Base-by-base conservation (phyloP, 441 rosid species). In the Erodium moschatum region DNA sequence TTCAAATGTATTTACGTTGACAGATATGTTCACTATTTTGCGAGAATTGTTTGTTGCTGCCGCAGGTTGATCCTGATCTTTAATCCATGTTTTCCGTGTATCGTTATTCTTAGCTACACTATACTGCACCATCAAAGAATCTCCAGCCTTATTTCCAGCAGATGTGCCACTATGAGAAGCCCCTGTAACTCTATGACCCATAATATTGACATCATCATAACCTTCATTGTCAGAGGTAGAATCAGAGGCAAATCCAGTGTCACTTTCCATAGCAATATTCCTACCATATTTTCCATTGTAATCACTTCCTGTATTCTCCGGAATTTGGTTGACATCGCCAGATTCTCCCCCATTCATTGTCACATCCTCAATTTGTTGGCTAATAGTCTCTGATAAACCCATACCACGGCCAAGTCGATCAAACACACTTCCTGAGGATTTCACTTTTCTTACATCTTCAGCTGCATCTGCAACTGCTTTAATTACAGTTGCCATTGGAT, bases 401-500 rank as follows among this genome's bases (percentile, higher is more conserved):
- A 77, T 71, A 48, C 83, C 80, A 71, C 79, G 85, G 72, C 96
- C 83, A 67, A 94, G 86, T 71, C 97, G 84, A 78, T 89, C 97
- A 76, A 94, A 94, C 71, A 94, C 97, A 71, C 91, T 91, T 79
- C 89, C 85, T 13, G 84, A 75, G 68, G 86, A 69, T 78, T 85
- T 87, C 63, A 78, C 72, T 70, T 82, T 89, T 64, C 67, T 80
- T 44, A 81, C 91, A 85, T 91, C 99, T 78, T 87, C 88, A 56
- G 92, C 89, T 73, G 99, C 97, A 85, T 91, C 97, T 35, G 88
- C 84, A 19, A 91, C 95, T 72, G 95, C 96, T 81, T 85, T 91
- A 11, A 89, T 74, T 40, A 89, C 89, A 65, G 92, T 79, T 46
- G 87, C 82, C 91, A 90, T 82, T 69, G 92, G 81, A 81, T 86